Percentiles rank a stretch among this genome's conserved stretches.
Conservation (phyloP, 805 yeast genomes). For the Cyberlindnera sargentensis region DNA sequence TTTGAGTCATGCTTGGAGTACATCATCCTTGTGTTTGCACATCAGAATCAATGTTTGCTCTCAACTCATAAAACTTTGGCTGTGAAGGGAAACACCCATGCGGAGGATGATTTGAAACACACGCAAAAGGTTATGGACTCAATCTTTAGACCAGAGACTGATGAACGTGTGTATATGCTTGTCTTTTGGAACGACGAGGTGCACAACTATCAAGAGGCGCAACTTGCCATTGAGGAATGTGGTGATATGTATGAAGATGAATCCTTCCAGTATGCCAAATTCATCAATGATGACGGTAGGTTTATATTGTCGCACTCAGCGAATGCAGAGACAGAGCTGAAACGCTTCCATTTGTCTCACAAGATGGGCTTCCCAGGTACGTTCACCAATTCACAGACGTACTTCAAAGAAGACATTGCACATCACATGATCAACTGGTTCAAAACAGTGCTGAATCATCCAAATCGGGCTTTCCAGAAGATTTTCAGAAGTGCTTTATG, state of each 20-base stretch:
- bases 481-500: slow-evolving; percentile 36
- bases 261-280: slow-evolving; percentile 33
- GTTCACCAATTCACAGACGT: slow-evolving; percentile 44
- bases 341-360: slow-evolving; percentile 31
- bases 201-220: slow-evolving; percentile 55
- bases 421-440: slow-evolving; percentile 47
- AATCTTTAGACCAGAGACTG: background rate
- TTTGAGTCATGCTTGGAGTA: slow-evolving; percentile 34
- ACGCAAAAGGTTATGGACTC: slow-evolving; percentile 3
- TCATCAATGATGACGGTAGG: slow-evolving; percentile 45
- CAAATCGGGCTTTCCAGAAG: slow-evolving; percentile 32
- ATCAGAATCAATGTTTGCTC: slow-evolving; percentile 32
- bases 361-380: slow-evolving; percentile 46
- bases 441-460: slow-evolving; percentile 30
- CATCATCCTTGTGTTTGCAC: slow-evolving; percentile 36
- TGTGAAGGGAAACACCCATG: background rate
- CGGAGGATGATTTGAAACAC: slow-evolving; percentile 4
- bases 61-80: slow-evolving; percentile 17
- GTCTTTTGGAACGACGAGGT: slow-evolving; percentile 76
- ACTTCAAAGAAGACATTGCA: slow-evolving; percentile 40
- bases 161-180: slow-evolving; percentile 34
- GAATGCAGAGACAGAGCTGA: background rate
- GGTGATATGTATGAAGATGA: slow-evolving; percentile 20
- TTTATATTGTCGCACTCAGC: slow-evolving; percentile 35
- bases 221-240: slow-evolving; percentile 35